These are phyloP conservation scores for Aspergillus ostianus DNA, from an alignment of 495 filamentous ascomycete species.

Conservation along the genomic window DNA sequence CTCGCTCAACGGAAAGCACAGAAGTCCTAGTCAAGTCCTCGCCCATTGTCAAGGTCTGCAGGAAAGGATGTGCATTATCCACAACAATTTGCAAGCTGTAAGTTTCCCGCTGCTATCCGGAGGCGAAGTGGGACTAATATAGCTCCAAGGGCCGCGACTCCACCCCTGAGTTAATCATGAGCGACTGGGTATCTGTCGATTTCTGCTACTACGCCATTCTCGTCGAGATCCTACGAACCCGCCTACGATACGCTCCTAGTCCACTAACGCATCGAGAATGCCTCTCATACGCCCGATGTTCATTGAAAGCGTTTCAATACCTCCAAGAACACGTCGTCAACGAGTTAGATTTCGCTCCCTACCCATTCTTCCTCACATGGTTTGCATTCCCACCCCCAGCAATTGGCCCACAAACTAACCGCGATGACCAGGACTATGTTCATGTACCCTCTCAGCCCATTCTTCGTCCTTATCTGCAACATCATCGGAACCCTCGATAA, in stretches of 20 bases:
- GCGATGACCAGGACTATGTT: slow-evolving; percentile 23
- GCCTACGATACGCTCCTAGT: slow-evolving; percentile 21
- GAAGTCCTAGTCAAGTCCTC: neutral
- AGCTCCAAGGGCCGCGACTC: slow-evolving; percentile 12
- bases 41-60: slow-evolving; percentile 15
- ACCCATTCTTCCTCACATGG: slow-evolving; percentile 32
- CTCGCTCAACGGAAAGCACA: neutral
- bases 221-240: slow-evolving; percentile 32
- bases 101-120: neutral
- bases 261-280: slow-evolving; percentile 28
- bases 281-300: slow-evolving; percentile 23
- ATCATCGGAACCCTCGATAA: slow-evolving; percentile 27
- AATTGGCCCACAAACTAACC: too few relatives aligned
- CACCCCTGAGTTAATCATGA: slow-evolving; percentile 12
- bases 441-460: slow-evolving; percentile 29
- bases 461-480: slow-evolving; percentile 35
- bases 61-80: slow-evolving; percentile 22
- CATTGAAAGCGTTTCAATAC: slow-evolving; percentile 26
- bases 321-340: slow-evolving; percentile 21
- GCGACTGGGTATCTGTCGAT: slow-evolving; percentile 26
- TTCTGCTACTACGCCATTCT: slow-evolving; percentile 32
- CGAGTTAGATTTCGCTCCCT: slow-evolving; percentile 24
- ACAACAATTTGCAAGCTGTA: slow-evolving; percentile 22
- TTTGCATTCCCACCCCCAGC: slow-evolving; percentile 10
- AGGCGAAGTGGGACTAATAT: neutral